phyloP scores from a whole-genome alignment of 257 asterid genomes.

The Solanum phureja region DNA sequence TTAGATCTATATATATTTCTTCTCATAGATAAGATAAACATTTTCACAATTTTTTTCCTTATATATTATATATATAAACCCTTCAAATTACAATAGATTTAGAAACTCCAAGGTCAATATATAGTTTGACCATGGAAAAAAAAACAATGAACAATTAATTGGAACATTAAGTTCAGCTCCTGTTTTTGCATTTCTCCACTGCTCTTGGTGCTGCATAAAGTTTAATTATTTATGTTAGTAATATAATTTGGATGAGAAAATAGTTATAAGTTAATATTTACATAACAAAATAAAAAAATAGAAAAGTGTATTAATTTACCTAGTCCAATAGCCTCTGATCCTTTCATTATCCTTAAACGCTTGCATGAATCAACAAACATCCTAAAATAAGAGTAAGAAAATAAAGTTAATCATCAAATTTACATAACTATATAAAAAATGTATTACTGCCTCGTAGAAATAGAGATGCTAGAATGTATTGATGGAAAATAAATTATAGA shows the following conservation, averaged over 20 bases:
- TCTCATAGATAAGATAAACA: background rate
- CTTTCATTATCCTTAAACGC: slow-evolving; percentile 81
- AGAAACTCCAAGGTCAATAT: background rate
- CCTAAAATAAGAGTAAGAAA: slow-evolving; percentile 23
- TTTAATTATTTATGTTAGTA: background rate
- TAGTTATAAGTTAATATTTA: too few relatives aligned
- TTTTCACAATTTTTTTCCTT: background rate
- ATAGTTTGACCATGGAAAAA: background rate
- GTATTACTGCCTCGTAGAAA: background rate
- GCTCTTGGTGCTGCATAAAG: slow-evolving; percentile 47
- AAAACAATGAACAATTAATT: background rate
- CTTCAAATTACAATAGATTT: background rate
- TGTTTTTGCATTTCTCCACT: slow-evolving; percentile 43
- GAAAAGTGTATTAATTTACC: slow-evolving; percentile 22
- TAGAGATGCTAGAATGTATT: too few relatives aligned
- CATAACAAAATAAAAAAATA: background rate
- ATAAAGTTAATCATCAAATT: background rate
- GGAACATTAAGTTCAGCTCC: slow-evolving; percentile 12
- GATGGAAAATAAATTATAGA: background rate
- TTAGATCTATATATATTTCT: background rate
- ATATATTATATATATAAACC: background rate
- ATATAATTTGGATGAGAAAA: background rate
- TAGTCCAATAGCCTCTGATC: slow-evolving; percentile 79
- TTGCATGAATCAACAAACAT: slow-evolving; percentile 81
- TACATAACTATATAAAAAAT: too few relatives aligned